These are phyloP conservation scores for Colletotrichum gloeosporioides DNA, from an alignment of 2,329 filamentous ascomycete genomes.

Conservation along the genomic window DNA sequence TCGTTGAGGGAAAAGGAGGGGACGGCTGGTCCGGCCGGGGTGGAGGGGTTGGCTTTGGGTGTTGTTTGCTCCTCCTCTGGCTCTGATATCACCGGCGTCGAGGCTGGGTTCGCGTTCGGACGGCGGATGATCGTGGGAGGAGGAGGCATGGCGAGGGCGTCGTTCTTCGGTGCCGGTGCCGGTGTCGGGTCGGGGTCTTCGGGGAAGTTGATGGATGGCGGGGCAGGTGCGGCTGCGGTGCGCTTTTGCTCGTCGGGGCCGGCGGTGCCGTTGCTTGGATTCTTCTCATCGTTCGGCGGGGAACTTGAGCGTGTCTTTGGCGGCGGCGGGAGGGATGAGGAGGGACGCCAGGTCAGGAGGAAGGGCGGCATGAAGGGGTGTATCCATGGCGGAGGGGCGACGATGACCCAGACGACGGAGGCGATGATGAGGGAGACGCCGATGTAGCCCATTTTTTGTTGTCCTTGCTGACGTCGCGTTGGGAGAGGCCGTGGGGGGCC, in stretches of 20 bases:
- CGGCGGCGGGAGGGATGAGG: background rate
- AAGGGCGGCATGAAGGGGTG: conserved; percentile 48
- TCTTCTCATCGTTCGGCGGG: background rate
- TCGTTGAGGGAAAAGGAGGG: conserved; percentile 51
- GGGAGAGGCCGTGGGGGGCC: background rate
- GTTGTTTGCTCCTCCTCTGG: conserved; percentile 52
- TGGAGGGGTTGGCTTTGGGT: conserved; percentile 50
- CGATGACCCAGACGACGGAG: conserved; percentile 61
- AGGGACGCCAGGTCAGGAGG: conserved; percentile 26
- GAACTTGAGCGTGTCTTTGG: background rate
- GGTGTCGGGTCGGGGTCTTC: background rate
- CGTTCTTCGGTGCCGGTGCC: conserved; percentile 7
- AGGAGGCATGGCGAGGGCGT: conserved; percentile 43
- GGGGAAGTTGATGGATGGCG: conserved; percentile 1
- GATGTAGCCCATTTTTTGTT: conserved; percentile 53
- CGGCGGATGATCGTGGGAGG: conserved; percentile 22
- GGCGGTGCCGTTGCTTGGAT: background rate
- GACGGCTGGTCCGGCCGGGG: conserved; percentile 32
- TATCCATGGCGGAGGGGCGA: conserved; percentile 58
- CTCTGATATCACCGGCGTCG: conserved; percentile 15
- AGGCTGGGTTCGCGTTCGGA: background rate
- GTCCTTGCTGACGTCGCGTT: background rate
- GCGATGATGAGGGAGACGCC: conserved; percentile 68
- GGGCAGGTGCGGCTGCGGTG: conserved; percentile 9
- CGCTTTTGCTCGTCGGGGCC: background rate